Evolutionary conservation across 2,329 filamentous ascomycete genomes (phyloP).

Genomic region (Nemania abortiva): DNA sequence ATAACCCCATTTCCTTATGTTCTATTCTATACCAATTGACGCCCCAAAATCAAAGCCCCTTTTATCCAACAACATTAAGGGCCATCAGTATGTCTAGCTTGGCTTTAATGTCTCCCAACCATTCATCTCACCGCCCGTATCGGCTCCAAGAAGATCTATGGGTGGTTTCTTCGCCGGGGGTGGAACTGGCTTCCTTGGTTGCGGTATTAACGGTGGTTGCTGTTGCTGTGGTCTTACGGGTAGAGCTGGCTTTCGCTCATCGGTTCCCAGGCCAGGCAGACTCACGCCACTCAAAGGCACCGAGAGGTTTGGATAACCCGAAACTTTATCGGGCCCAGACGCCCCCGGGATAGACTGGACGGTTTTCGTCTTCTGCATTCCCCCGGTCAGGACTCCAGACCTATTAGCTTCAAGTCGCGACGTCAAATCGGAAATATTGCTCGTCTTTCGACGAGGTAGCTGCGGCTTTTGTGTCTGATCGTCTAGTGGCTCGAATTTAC

Average conservation of each 20-base stretch:
- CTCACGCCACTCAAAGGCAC: constrained; percentile 42
- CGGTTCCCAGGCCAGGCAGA: constrained; percentile 47
- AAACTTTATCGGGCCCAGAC: constrained; percentile 23
- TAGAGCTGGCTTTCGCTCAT: constrained; percentile 49
- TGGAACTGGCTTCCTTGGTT: constrained; percentile 51
- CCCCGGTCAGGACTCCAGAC: constrained; percentile 45
- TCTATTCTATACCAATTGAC: constrained; percentile 24
- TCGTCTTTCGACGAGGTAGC: constrained; percentile 45
- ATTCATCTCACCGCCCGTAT: constrained; percentile 60
- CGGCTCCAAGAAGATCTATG: constrained; percentile 62
- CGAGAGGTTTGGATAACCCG: constrained; percentile 22
- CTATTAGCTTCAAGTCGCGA: constrained; percentile 48
- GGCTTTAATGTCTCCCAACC: constrained; percentile 70
- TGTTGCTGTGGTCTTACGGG: constrained; percentile 44
- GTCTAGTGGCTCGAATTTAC: constrained; percentile 38
- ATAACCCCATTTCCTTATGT: constrained; percentile 6
- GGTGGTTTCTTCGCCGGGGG: constrained; percentile 47
- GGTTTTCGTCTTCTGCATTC: constrained; percentile 45
- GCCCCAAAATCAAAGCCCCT: background rate
- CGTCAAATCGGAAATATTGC: constrained; percentile 49
- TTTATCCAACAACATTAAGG: constrained; percentile 5
- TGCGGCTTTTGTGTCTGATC: constrained; percentile 45
- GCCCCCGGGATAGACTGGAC: constrained; percentile 5
- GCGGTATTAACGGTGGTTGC: constrained; percentile 28
- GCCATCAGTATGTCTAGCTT: constrained; percentile 42